Evolutionary conservation across 2,329 filamentous ascomycete genomes (phyloP).

Genomic region (Pyricularia grisea): DNA sequence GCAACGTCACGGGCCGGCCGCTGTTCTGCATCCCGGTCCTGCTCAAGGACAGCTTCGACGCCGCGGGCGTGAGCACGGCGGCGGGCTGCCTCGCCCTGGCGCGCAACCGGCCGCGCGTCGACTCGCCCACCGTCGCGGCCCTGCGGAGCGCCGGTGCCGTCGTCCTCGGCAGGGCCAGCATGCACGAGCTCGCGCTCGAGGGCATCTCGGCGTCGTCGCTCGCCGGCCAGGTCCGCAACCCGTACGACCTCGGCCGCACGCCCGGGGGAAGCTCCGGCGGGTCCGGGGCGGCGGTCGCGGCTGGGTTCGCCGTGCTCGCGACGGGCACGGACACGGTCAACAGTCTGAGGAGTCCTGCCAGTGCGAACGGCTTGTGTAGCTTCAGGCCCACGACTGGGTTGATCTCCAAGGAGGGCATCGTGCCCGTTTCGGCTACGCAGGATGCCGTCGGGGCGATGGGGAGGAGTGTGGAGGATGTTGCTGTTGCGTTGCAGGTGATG

Average conservation of each 20-base stretch:
- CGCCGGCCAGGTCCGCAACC: slow-evolving; percentile 56
- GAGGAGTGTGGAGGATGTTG: slow-evolving; percentile 38
- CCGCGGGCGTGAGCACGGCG: slow-evolving; percentile 45
- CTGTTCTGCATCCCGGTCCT: slow-evolving; percentile 54
- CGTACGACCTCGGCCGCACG: slow-evolving; percentile 56
- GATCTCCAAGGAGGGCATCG: slow-evolving; percentile 38
- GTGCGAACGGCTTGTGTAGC: slow-evolving; percentile 50
- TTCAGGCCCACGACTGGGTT: slow-evolving; percentile 45
- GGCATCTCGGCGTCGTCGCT: slow-evolving; percentile 53
- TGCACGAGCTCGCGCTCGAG: slow-evolving; percentile 56
- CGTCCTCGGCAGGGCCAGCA: slow-evolving; percentile 49
- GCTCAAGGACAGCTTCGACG: slow-evolving; percentile 57
- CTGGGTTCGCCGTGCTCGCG: slow-evolving; percentile 46
- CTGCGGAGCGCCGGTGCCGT: slow-evolving; percentile 42
- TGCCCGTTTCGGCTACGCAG: slow-evolving; percentile 48
- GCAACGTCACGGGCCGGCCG: slow-evolving; percentile 34
- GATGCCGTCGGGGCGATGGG: slow-evolving; percentile 47
- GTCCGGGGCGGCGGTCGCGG: slow-evolving; percentile 47
- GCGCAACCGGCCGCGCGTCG: slow-evolving; percentile 30
- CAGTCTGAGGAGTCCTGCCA: slow-evolving; percentile 51
- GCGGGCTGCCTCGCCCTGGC: slow-evolving; percentile 41
- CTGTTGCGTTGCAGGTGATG: slow-evolving; percentile 42
- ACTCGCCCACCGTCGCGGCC: slow-evolving; percentile 40
- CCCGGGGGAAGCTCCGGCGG: slow-evolving; percentile 57
- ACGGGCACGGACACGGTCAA: slow-evolving; percentile 55